Percentiles rank a stretch among this genome's conserved stretches.
Evolutionary conservation across 2,329 filamentous ascomycete species (phyloP).

Genomic region (Colletotrichum caudatum): DNA sequence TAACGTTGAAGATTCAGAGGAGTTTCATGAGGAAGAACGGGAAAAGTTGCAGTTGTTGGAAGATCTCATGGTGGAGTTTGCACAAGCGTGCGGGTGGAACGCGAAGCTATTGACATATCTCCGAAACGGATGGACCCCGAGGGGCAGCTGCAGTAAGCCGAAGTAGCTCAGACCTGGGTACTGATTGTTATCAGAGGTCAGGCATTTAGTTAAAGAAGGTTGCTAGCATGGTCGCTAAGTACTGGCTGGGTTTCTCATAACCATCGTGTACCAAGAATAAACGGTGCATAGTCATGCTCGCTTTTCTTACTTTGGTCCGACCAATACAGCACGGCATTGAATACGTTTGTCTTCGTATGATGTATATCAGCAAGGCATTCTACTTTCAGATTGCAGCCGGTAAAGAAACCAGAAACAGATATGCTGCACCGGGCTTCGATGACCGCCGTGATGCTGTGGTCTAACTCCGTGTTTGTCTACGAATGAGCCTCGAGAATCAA

Average conservation of each 20-base stretch:
- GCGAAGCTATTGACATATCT: neutral
- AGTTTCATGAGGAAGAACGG: neutral
- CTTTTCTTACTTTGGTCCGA: too few species aligned
- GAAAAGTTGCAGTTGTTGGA: neutral
- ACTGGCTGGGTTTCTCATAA: neutral
- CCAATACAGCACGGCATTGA: too few species aligned
- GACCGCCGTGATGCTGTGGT: too few species aligned
- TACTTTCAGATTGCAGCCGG: fast-evolving
- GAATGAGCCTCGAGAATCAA: neutral
- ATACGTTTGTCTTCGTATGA: too few species aligned
- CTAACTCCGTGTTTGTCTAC: neutral
- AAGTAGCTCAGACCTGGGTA: too few species aligned
- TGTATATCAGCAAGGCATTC: neutral
- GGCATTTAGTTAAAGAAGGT: too few species aligned
- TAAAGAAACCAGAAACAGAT: fast-evolving
- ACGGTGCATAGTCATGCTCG: too few species aligned
- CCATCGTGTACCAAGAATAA: too few species aligned
- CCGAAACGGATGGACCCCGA: neutral
- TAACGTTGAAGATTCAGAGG: neutral
- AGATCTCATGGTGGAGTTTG: neutral
- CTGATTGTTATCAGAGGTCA: neutral
- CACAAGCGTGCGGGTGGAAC: neutral
- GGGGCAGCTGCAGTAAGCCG: fast-evolving
- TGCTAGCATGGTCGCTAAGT: too few species aligned
- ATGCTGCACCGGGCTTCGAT: neutral